phyloP scores from a whole-genome alignment of 169 alveolate genomes.

The Cyclospora cayetanensis region DNA sequence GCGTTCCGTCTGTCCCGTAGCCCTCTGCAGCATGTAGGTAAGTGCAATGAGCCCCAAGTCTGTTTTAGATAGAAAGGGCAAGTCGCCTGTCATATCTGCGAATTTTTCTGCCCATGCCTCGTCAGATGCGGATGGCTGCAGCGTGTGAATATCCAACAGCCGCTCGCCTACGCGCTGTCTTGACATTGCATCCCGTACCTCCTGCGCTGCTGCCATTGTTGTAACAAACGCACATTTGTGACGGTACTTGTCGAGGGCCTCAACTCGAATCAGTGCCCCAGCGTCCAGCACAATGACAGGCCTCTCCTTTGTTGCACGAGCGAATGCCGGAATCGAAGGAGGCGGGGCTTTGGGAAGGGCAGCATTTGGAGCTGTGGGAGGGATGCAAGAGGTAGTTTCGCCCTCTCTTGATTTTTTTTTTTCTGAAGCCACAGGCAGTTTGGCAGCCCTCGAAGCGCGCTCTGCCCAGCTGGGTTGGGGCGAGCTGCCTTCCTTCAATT shows the following conservation, averaged over 20 bases:
- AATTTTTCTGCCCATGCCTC: slow-evolving; percentile 70
- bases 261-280: slow-evolving; percentile 77
- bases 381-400: background rate
- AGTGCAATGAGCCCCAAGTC: slow-evolving; percentile 74
- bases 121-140: slow-evolving; percentile 69
- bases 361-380: background rate
- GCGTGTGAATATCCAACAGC: slow-evolving; percentile 42
- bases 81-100: slow-evolving; percentile 71
- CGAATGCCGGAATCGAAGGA: background rate
- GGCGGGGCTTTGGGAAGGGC: background rate
- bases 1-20: slow-evolving; percentile 49
- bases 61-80: slow-evolving; percentile 53
- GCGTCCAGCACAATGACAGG: slow-evolving; percentile 77
- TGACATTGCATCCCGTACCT: slow-evolving; percentile 80
- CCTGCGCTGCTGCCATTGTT: slow-evolving; percentile 76
- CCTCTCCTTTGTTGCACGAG: background rate
- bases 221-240: slow-evolving; percentile 71
- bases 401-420: background rate
- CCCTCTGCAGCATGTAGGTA: slow-evolving; percentile 72
- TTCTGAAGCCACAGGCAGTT: background rate
- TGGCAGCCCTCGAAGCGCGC: background rate
- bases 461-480: background rate
- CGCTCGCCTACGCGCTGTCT: slow-evolving; percentile 64
- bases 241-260: slow-evolving; percentile 59
- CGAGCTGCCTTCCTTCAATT: background rate